Conservation (phyloP, 2,329 filamentous ascomycete species). For the Sclerotinia subarctica region DNA sequence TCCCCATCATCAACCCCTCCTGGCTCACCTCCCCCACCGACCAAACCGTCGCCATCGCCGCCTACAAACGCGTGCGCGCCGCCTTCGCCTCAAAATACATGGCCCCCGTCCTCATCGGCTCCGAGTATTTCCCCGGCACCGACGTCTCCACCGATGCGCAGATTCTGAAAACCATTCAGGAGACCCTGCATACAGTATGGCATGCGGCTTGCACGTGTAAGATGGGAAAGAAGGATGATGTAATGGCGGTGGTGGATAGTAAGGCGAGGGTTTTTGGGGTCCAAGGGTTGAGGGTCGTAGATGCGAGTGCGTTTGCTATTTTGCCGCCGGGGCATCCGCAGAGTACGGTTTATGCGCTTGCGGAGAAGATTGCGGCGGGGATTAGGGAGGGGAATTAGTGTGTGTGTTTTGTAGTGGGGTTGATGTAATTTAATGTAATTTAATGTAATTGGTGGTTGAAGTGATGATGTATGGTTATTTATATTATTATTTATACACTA, state of each 20-base stretch:
- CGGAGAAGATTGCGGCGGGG: slow-evolving; percentile 43
- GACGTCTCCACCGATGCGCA: slow-evolving; percentile 27
- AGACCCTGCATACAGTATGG: slow-evolving; percentile 40
- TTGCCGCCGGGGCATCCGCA: slow-evolving; percentile 43
- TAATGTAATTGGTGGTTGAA: neutral
- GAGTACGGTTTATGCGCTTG: slow-evolving; percentile 43
- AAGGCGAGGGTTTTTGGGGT: slow-evolving; percentile 28
- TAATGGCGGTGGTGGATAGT: slow-evolving; percentile 35
- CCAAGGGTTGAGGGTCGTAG: slow-evolving; percentile 27
- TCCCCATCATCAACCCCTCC: slow-evolving; percentile 44
- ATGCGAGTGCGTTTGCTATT: slow-evolving; percentile 28
- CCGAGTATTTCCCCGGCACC: slow-evolving; percentile 24
- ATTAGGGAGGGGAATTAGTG: neutral
- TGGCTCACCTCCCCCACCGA: slow-evolving; percentile 47
- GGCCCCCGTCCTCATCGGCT: slow-evolving; percentile 22
- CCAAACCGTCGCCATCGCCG: slow-evolving; percentile 44
- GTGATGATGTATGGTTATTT: neutral
- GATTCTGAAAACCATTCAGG: slow-evolving; percentile 25
- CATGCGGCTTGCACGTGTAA: slow-evolving; percentile 55
- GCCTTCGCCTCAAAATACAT: slow-evolving; percentile 19
- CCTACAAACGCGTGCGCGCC: slow-evolving; percentile 45
- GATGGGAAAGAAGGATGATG: slow-evolving; percentile 50
- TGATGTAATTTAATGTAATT: too few relatives aligned
- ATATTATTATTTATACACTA: too few relatives aligned
- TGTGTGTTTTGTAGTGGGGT: neutral